Evolutionary conservation across 768 basidiomycete genomes (phyloP).

Genomic region (Phylloporus rhodoxanthus): DNA sequence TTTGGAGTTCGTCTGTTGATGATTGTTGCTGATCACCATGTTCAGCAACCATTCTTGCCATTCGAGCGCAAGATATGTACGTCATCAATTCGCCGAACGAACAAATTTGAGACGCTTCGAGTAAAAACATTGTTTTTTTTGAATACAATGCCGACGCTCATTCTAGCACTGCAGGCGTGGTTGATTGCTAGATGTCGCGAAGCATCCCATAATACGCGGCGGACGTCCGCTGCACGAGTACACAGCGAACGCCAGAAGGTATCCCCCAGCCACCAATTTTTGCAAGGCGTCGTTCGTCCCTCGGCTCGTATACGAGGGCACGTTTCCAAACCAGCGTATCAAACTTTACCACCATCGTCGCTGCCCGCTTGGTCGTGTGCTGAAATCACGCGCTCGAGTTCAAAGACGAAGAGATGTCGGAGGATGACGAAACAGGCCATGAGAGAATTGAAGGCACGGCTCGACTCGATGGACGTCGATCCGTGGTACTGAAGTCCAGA

Average conservation of each 20-base stretch:
- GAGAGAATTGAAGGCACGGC: slow-evolving; percentile 8
- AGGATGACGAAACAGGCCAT: slow-evolving; percentile 7
- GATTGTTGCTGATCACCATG: background rate
- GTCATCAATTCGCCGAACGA: background rate
- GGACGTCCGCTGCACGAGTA: background rate
- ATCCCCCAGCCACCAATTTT: background rate
- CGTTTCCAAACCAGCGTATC: background rate
- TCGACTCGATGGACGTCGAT: slow-evolving; percentile 11
- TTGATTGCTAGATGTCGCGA: background rate
- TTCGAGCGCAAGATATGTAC: background rate
- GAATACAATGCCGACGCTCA: background rate
- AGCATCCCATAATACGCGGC: background rate
- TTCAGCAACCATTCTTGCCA: slow-evolving; percentile 6
- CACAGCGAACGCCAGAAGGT: background rate
- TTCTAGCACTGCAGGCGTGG: slow-evolving; percentile 4
- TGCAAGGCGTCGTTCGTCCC: background rate
- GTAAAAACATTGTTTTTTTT: slow-evolving; percentile 1
- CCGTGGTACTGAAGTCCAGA: background rate
- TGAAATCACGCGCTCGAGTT: slow-evolving; percentile 13
- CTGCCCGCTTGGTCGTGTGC: slow-evolving; percentile 16
- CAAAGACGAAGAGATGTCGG: slow-evolving; percentile 3
- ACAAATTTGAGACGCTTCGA: slow-evolving; percentile 1
- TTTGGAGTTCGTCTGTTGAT: background rate
- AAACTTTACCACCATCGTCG: background rate
- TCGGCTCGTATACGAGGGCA: background rate